Evolutionary conservation across 768 basidiomycete genomes (phyloP).

Genomic region (Tricholoma sp.): DNA sequence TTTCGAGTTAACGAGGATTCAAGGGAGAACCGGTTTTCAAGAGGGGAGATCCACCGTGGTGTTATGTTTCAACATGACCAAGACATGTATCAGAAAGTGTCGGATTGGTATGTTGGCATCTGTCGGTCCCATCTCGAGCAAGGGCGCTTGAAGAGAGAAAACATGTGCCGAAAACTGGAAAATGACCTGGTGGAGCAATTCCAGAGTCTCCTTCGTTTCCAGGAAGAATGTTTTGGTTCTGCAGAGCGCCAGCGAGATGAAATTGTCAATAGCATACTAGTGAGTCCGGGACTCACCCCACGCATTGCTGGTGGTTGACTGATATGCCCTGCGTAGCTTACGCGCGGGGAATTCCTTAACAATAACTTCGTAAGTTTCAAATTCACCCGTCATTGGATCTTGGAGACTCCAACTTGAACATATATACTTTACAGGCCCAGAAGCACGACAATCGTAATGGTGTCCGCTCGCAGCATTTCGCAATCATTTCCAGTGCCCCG

Average conservation of each 20-base stretch:
- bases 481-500: no score
- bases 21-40: not conserved
- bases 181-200: not conserved
- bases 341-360: not conserved
- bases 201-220: not conserved
- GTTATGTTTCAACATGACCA: not conserved
- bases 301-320: no score
- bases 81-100: not conserved
- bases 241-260: not conserved
- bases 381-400: no score
- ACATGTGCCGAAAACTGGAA: not conserved
- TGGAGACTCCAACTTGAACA: no score
- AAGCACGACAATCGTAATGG: no score
- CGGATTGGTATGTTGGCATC: not conserved
- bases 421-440: no score
- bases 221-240: not conserved
- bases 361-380: not conserved
- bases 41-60: not conserved
- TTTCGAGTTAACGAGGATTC: not conserved
- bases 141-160: not conserved
- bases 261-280: not conserved
- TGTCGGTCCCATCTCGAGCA: not conserved
- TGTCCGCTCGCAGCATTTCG: no score
- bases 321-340: no score
- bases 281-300: no score